Evolutionary conservation across 257 asterid species (phyloP), one percentile per base, ranked within the genome.

Genomic region (Apocynum venetum): DNA sequence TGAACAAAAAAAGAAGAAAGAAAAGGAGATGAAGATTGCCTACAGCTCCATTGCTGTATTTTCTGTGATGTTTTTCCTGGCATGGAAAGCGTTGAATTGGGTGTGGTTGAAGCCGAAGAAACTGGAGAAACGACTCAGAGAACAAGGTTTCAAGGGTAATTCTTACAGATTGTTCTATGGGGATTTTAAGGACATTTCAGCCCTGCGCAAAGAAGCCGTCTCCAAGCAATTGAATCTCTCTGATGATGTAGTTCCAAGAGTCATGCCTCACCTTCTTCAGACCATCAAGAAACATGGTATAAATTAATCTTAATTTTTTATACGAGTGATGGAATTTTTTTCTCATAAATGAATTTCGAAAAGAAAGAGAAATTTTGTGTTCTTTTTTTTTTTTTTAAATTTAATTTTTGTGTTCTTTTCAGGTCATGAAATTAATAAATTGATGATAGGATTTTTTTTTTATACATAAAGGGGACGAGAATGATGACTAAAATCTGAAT

Each of bases 101-200:
- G 82, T 14, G 1, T 84, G 87, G 89, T 17, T 88, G 38, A 69
- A 69, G 77, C 89, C 91, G 4, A 79, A 78, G 73, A 75, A 77
- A 72, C 0, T 80, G 61, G 89, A 86, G 74, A 81, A 77, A 20
- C 55, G 64, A 65, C 84, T 88, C 38, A 82, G 85, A 66, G 40
- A 79, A 25, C 82, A 79, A 19, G 89, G 92, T 17, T 80, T 86
- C 36, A 78, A 31, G 1, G 92, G 90, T 8, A 84, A 80, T 59
- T 44, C 83, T 1, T 89, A 84, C 65, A 84, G 76, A 76, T 9
- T 84, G 2, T 53, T 85, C 44, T 57, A 76, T 44, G 91, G 92
- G 4, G 90, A 88, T 69, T 71, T 36, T 59, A 80, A 76, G 25
- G 88, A 88, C 13, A 56, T 85, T 0, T 51, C 20, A 8, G 53